phyloP scores from a whole-genome alignment of 441 rosid genomes.

The Rhodomyrtus psidioides region DNA sequence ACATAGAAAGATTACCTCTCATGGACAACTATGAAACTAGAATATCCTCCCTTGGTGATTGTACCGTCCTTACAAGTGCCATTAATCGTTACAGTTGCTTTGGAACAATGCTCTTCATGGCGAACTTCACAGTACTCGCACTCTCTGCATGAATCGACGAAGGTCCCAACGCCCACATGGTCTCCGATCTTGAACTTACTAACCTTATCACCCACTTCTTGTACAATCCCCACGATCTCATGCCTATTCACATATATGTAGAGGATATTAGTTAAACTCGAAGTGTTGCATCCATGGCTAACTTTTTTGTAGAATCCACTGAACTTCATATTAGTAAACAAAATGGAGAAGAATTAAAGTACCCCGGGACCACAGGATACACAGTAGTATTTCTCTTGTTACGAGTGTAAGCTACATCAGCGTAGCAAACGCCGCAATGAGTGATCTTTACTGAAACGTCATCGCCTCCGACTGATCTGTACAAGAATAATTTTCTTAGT shows the following conservation, averaged over 20 bases:
- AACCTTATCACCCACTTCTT: not conserved
- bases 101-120: not conserved
- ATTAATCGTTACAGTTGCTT: not conserved
- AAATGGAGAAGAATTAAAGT: not conserved
- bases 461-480: not conserved
- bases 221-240: not conserved
- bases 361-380: not conserved
- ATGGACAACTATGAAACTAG: not conserved
- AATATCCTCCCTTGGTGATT: not conserved
- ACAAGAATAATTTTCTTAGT: not conserved
- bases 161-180: not conserved
- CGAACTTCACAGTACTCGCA: not conserved
- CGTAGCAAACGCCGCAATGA: not conserved
- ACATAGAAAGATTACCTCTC: not conserved
- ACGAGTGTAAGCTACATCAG: not conserved
- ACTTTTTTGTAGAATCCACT: not conserved
- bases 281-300: not conserved
- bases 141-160: not conserved
- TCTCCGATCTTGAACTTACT: not conserved
- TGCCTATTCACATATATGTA: not conserved
- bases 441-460: not conserved
- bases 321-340: not conserved
- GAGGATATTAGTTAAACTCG: not conserved
- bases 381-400: not conserved
- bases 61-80: not conserved